Percentiles rank a stretch among this genome's conserved stretches.
These are phyloP conservation scores for Trichoderma sp. DNA, from an alignment of 2,329 filamentous ascomycete genomes.

Conservation along the genomic window DNA sequence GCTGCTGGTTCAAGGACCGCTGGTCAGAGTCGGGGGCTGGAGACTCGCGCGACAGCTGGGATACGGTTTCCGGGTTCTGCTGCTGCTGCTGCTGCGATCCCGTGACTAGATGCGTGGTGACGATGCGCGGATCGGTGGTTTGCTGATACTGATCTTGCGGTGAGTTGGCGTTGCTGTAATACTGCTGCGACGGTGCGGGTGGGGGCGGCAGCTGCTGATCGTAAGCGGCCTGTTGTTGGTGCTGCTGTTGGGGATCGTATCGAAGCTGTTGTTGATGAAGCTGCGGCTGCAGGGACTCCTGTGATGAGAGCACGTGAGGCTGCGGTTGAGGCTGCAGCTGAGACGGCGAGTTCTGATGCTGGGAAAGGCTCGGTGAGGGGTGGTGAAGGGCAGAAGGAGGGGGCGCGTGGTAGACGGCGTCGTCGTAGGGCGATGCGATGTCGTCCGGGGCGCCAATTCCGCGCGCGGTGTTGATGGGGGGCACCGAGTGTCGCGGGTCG, in stretches of 20 bases:
- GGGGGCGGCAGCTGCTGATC: conserved; percentile 38
- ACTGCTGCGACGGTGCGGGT: conserved; percentile 29
- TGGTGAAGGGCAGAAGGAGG: conserved; percentile 38
- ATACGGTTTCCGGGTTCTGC: conserved; percentile 60
- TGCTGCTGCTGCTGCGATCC: conserved; percentile 38
- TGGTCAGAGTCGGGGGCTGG: conserved; percentile 53
- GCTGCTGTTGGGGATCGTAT: conserved; percentile 32
- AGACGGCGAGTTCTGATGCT: conserved; percentile 27
- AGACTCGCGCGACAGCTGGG: conserved; percentile 64
- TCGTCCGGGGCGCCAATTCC: conserved; percentile 47
- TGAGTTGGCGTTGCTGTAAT: conserved; percentile 27
- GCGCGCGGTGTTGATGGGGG: conserved; percentile 47
- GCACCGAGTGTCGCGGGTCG: conserved; percentile 23
- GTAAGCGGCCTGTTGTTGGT: conserved; percentile 38
- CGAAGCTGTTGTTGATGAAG: conserved; percentile 31
- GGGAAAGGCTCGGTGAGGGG: conserved; percentile 31
- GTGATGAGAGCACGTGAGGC: conserved; percentile 25
- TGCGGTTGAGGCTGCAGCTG: conserved; percentile 33
- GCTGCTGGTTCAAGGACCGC: conserved; percentile 42
- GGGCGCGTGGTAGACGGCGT: conserved; percentile 45
- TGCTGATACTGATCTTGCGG: conserved; percentile 39
- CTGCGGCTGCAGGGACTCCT: conserved; percentile 38
- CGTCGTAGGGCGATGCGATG: conserved; percentile 49
- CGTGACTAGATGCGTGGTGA: conserved; percentile 41
- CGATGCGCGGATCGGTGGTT: conserved; percentile 39